phyloP scores from a whole-genome alignment of 306 rosid species.

The Medicago truncatula region DNA sequence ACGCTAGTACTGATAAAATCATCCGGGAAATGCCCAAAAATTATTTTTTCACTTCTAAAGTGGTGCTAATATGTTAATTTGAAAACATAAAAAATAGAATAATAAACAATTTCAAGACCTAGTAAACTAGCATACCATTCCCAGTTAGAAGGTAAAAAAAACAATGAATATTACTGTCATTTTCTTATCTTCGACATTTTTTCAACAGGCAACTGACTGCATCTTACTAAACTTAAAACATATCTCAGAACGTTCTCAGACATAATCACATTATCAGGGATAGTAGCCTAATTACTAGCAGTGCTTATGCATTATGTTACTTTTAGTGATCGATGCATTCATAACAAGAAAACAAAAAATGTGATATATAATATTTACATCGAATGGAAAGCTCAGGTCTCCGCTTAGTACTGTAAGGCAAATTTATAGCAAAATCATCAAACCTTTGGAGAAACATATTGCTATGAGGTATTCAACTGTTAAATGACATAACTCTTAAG shows the following conservation, averaged over 20 bases:
- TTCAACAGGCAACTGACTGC: constrained; percentile 14
- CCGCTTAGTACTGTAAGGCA: background rate
- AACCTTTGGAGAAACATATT: constrained; percentile 25
- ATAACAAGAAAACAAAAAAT: constrained; percentile 30
- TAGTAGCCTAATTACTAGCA: constrained; percentile 30
- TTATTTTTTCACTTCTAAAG: constrained; percentile 18
- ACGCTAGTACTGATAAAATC: constrained; percentile 23
- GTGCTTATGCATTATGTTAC: constrained; percentile 11
- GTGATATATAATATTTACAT: constrained; percentile 20
- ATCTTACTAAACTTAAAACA: constrained; percentile 21
- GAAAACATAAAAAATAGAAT: constrained; percentile 22
- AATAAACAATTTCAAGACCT: constrained; percentile 40
- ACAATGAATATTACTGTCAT: constrained; percentile 22
- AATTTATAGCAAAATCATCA: constrained; percentile 9
- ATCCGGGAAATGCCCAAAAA: constrained; percentile 25
- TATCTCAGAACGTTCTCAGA: constrained; percentile 10
- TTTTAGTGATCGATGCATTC: constrained; percentile 29
- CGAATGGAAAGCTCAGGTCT: constrained; percentile 21
- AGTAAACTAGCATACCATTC: constrained; percentile 18
- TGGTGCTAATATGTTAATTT: constrained; percentile 7
- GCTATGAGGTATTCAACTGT: constrained; percentile 20
- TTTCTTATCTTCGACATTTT: constrained; percentile 12
- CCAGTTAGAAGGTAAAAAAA: constrained; percentile 17
- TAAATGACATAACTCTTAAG: background rate
- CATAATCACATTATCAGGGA: constrained; percentile 21